Percentiles rank a stretch among this genome's conserved stretches.
Evolutionary conservation across 2,329 filamentous ascomycete genomes (phyloP).

Genomic region (Fusarium fujikuroi): DNA sequence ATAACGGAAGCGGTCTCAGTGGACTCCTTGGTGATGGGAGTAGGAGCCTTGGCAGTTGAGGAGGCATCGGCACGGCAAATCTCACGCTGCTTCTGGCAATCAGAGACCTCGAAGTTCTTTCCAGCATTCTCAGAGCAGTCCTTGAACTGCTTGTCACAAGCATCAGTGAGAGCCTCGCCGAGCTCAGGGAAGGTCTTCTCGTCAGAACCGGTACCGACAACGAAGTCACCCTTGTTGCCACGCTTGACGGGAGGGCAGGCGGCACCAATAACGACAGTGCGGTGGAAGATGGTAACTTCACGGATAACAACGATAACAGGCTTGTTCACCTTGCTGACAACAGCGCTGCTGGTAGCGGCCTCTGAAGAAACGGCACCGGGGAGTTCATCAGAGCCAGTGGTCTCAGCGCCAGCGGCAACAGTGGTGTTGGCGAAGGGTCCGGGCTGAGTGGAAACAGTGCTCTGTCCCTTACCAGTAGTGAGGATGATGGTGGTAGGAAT

Average conservation of each 20-base stretch:
- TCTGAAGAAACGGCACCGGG: conserved; percentile 14
- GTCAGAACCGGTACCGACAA: conserved; percentile 36
- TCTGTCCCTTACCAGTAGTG: conserved; percentile 29
- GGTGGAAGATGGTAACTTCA: conserved; percentile 40
- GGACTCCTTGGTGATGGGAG: conserved; percentile 33
- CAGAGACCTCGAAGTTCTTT: conserved; percentile 39
- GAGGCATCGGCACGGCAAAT: conserved; percentile 40
- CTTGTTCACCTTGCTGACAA: conserved; percentile 29
- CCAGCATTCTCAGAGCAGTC: conserved; percentile 38
- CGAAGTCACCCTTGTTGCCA: conserved; percentile 31
- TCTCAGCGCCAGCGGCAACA: conserved; percentile 10
- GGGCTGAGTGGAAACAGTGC: conserved; percentile 15
- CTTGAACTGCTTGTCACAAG: conserved; percentile 43
- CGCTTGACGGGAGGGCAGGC: conserved; percentile 43
- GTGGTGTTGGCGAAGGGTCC: conserved; percentile 39
- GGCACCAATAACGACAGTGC: conserved; percentile 39
- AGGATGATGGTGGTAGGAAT: conserved; percentile 31
- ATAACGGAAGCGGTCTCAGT: conserved; percentile 42
- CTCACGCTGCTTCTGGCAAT: conserved; percentile 42
- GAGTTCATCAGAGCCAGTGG: conserved; percentile 14
- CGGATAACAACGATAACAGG: conserved; percentile 39
- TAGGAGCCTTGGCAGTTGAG: conserved; percentile 36
- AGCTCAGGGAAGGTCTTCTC: conserved; percentile 36
- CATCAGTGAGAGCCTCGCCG: conserved; percentile 37
- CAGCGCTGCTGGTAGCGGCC: conserved; percentile 28